Conservation (phyloP, 768 basidiomycete species). For the Macrocybe gigantea region DNA sequence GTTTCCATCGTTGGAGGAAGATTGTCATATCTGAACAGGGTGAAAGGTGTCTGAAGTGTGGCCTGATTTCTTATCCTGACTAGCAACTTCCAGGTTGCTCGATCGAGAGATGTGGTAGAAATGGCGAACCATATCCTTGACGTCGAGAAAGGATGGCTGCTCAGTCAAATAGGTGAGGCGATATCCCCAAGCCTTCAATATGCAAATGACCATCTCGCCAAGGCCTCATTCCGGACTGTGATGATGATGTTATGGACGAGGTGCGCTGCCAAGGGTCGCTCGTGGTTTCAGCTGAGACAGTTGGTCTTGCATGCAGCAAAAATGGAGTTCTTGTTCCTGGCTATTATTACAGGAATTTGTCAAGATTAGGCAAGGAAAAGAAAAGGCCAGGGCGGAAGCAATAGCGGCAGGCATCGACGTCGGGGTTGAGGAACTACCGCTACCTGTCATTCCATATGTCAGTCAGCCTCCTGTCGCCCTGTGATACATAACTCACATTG, state of each 20-base stretch:
- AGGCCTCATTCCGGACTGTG: slow-evolving; percentile 73
- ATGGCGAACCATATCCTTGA: slow-evolving; percentile 60
- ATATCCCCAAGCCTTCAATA: background rate
- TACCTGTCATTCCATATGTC: slow-evolving; percentile 64
- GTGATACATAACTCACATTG: slow-evolving; percentile 1
- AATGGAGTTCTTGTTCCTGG: slow-evolving; percentile 82
- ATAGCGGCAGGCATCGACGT: slow-evolving; percentile 26
- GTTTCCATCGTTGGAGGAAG: slow-evolving; percentile 71
- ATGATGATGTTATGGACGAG: slow-evolving; percentile 89
- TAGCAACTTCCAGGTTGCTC: slow-evolving; percentile 35
- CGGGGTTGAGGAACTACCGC: slow-evolving; percentile 36
- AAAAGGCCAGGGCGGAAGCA: slow-evolving; percentile 33
- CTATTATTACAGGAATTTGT: slow-evolving; percentile 71
- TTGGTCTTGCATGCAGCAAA: slow-evolving; percentile 42
- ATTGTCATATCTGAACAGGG: slow-evolving; percentile 68
- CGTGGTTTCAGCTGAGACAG: background rate
- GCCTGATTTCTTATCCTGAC: background rate
- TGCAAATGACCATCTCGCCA: background rate
- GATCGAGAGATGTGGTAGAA: slow-evolving; percentile 51
- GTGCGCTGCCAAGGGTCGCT: slow-evolving; percentile 27
- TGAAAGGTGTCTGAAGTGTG: slow-evolving; percentile 8
- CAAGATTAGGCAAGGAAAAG: slow-evolving; percentile 45
- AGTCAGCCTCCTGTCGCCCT: slow-evolving; percentile 8
- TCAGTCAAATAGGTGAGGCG: slow-evolving; percentile 61
- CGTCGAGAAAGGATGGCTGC: slow-evolving; percentile 77